Base-by-base conservation (phyloP, 1,139 yeast species). In the Blastobotrys petasosporus region DNA sequence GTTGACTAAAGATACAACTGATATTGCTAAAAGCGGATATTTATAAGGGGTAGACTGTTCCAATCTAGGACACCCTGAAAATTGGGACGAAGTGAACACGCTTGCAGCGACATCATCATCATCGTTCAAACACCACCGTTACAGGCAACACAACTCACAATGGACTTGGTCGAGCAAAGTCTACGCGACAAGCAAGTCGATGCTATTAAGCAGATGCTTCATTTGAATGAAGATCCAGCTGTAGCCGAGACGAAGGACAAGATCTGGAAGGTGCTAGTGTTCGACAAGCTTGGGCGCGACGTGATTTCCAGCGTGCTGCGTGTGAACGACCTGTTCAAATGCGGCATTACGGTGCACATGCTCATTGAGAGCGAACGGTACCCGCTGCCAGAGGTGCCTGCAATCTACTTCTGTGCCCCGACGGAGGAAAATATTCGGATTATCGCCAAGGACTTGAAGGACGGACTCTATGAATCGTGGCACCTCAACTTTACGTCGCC, bases 361-460 rank as follows among this genome's bases (percentile, higher is more conserved):
- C 67, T 84, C 48, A 78, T 90, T 46, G 73, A 74, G 48, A 72
- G 85, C 42, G 77, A 77, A 48, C 71, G 98, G 52, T 77, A 90
- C 20, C 77, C 92, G 1, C 73, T 92, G 46, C 87, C 95, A 1
- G 98, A 92, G 58, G 97, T 90, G 7, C 96, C 97, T 1, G 98
- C 81, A 2, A 79, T 94, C 41, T 92, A 94, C 66, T 90, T 94
- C 58, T 81, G 92, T 39, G 85, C 85, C 50, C 98, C 98, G 3
- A 85, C 94, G 0, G 69, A 74, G 32, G 90, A 79, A 44, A 94
- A 92, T 61, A 71, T 92, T 41, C 67, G 76, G 39, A 61, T 68
- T 23, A 83, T 92, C 32, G 75, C 87, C 15, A 76, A 77, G 42
- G 98, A 94, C 61, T 67, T 94, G 49, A 74, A 76, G 33, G 70